Conservation (phyloP, 2,329 filamentous ascomycete genomes). For the Pseudogymnoascus sp. region DNA sequence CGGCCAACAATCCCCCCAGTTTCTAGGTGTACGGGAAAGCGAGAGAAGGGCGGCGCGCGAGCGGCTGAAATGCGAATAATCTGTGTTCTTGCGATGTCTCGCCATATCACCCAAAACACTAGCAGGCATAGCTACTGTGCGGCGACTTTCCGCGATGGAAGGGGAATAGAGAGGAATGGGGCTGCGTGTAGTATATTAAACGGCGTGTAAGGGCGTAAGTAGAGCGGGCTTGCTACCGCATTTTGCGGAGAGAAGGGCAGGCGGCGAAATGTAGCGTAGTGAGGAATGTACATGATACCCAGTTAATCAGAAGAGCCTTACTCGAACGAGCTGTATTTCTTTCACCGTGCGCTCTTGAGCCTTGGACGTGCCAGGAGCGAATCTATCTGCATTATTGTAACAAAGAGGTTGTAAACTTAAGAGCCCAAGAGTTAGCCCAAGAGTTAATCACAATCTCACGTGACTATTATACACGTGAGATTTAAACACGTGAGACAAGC, state of each 20-base stretch:
- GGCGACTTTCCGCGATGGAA: neutral
- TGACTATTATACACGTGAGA: neutral
- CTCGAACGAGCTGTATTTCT: neutral
- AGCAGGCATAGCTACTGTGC: neutral
- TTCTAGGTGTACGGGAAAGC: neutral
- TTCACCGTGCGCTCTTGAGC: neutral
- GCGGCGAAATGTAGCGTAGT: neutral
- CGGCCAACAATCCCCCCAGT: neutral
- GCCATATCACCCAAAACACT: neutral
- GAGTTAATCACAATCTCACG: neutral
- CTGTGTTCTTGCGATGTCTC: neutral
- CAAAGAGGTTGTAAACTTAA: neutral
- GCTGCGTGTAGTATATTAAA: conserved; percentile 1
- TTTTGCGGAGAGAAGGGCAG: neutral
- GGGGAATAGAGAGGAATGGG: neutral
- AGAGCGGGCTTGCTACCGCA: neutral
- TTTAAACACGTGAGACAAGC: neutral
- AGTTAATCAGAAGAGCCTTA: neutral
- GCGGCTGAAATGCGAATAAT: neutral
- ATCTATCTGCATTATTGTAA: no score
- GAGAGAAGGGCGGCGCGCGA: neutral
- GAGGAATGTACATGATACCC: conserved; percentile 8
- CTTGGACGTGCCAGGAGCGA: no score
- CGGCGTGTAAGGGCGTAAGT: neutral
- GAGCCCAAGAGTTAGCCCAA: no score